phyloP scores from a whole-genome alignment of 805 yeast species.

The Kregervanrija fluxuum region DNA sequence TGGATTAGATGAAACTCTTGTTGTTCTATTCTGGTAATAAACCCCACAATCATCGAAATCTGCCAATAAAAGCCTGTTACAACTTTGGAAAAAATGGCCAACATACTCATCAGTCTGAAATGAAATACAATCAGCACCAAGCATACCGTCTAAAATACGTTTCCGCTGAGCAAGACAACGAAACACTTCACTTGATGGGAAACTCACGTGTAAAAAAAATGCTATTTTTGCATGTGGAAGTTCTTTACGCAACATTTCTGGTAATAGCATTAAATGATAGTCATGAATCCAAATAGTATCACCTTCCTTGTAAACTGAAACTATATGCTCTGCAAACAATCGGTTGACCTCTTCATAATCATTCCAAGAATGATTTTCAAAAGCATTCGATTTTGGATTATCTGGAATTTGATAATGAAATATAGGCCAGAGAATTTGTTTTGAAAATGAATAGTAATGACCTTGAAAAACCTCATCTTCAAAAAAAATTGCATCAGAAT shows the following conservation, averaged over 20 bases:
- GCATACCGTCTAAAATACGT: slow-evolving; percentile 66
- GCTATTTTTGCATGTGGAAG: slow-evolving; percentile 85
- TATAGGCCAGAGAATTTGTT: slow-evolving; percentile 95
- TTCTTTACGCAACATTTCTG: slow-evolving; percentile 68
- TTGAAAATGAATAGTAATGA: slow-evolving; percentile 86
- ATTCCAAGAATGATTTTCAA: slow-evolving; percentile 93
- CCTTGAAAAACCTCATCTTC: slow-evolving; percentile 81
- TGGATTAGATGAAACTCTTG: slow-evolving; percentile 53
- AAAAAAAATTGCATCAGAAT: slow-evolving; percentile 61
- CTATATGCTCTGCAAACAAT: slow-evolving; percentile 68
- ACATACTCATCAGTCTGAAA: slow-evolving; percentile 93
- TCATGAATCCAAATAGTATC: slow-evolving; percentile 92
- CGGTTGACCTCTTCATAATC: slow-evolving; percentile 73
- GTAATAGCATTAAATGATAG: slow-evolving; percentile 83
- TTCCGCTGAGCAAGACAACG: slow-evolving; percentile 87
- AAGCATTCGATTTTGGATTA: slow-evolving; percentile 86
- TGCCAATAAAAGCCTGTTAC: slow-evolving; percentile 74
- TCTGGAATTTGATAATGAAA: slow-evolving; percentile 91
- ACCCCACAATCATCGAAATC: slow-evolving; percentile 64
- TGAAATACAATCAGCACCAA: slow-evolving; percentile 82
- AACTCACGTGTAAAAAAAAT: slow-evolving; percentile 85
- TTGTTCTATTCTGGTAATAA: slow-evolving; percentile 51
- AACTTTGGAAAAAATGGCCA: slow-evolving; percentile 87
- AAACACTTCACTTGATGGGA: slow-evolving; percentile 93
- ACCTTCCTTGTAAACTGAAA: slow-evolving; percentile 58